Conservation (phyloP, 176 grass and related monocot species). For the Avena atlantica region DNA sequence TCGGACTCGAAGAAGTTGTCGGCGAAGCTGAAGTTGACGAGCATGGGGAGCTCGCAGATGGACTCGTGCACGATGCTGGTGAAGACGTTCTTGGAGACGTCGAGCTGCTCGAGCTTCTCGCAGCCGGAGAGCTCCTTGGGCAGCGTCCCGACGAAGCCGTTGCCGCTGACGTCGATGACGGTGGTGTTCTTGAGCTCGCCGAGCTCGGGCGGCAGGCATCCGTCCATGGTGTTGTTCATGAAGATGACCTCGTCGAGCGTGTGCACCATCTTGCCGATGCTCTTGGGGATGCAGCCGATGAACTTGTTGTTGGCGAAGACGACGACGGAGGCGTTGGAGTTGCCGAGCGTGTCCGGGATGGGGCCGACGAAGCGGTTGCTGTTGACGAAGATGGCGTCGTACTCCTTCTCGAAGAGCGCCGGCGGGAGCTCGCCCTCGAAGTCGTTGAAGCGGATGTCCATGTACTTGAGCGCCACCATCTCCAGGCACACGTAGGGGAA, state of each 20-base stretch:
- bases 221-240: conserved; percentile 53
- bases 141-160: conserved; percentile 22
- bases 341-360: conserved; percentile 51
- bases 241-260: conserved; percentile 51
- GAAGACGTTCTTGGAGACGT: conserved; percentile 42
- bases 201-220: conserved; percentile 41
- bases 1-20: conserved; percentile 71
- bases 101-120: conserved; percentile 3
- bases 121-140: conserved; percentile 22
- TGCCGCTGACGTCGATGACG: conserved; percentile 52
- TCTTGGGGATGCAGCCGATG: conserved; percentile 41
- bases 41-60: conserved; percentile 53
- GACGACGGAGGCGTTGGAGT: conserved; percentile 42
- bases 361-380: conserved; percentile 42
- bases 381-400: conserved; percentile 58
- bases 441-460: conserved; percentile 69
- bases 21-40: conserved; percentile 72
- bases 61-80: conserved; percentile 48
- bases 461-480: conserved; percentile 40
- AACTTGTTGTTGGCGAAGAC: conserved; percentile 55
- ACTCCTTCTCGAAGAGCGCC: conserved; percentile 45
- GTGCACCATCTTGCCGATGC: conserved; percentile 36
- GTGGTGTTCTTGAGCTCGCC: conserved; percentile 14
- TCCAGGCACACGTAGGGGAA: conserved; percentile 29
- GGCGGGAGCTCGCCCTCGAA: conserved; percentile 59